Evolutionary conservation across 306 rosid genomes (phyloP).

Genomic region (Cyamopsis tetragonoloba): DNA sequence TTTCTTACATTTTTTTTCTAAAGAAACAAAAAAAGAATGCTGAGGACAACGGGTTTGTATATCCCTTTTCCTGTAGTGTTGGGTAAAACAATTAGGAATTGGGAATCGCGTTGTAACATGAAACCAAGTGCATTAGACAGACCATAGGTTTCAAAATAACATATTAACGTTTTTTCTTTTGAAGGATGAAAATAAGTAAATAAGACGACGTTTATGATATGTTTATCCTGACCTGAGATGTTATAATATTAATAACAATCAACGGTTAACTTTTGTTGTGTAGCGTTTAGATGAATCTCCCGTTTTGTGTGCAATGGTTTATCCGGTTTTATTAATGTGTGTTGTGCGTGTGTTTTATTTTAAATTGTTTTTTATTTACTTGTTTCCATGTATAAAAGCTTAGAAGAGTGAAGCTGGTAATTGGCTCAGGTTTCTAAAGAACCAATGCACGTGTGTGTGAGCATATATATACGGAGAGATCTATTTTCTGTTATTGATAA

Average conservation of each 20-base stretch:
- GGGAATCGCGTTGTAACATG: constrained; percentile 36
- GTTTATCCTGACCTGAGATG: too few species aligned
- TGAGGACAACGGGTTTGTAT: constrained; percentile 21
- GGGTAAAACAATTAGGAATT: constrained; percentile 7
- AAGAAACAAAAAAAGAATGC: background rate
- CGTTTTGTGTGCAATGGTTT: too few species aligned
- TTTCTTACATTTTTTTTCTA: background rate
- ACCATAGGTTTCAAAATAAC: constrained; percentile 13
- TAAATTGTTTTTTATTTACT: background rate
- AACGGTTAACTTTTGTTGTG: background rate
- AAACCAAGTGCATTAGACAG: constrained; percentile 25
- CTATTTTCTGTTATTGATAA: too few species aligned
- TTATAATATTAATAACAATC: too few species aligned
- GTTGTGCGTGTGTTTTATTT: background rate
- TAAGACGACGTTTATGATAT: background rate
- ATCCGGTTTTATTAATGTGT: background rate
- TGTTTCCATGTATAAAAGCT: too few species aligned
- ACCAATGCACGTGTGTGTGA: constrained; percentile 41
- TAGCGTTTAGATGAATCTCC: too few species aligned
- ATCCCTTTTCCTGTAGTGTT: constrained; percentile 19
- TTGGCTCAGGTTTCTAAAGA: constrained; percentile 18
- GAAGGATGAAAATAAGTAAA: too few species aligned
- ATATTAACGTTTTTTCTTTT: too few species aligned
- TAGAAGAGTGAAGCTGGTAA: too few species aligned
- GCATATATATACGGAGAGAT: background rate